Conservation (phyloP, 306 rosid genomes). For the Vicia faba region DNA sequence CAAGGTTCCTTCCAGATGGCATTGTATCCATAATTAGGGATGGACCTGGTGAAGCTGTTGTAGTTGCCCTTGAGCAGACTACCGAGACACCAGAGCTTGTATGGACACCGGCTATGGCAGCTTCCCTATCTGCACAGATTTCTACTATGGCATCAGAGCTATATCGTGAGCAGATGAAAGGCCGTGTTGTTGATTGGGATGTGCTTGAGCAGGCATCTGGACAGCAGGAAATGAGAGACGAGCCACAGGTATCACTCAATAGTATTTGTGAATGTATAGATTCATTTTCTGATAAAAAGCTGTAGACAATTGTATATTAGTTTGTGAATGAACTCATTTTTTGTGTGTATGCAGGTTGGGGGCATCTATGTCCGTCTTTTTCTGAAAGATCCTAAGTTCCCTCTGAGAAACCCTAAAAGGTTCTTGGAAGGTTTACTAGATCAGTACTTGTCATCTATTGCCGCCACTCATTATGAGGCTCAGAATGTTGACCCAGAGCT, state of each 20-base stretch:
- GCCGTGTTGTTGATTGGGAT: conserved; percentile 97
- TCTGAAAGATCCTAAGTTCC: conserved; percentile 97
- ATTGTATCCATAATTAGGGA: conserved; percentile 90
- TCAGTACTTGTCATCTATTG: conserved; percentile 93
- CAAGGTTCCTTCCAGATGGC: conserved; percentile 97
- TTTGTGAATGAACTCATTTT: conserved; percentile 36
- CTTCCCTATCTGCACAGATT: conserved; percentile 95
- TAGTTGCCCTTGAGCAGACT: conserved; percentile 83
- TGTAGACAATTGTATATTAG: conserved; percentile 16
- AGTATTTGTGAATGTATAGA: conserved; percentile 25
- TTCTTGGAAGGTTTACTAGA: conserved; percentile 97
- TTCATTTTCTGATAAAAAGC: background rate
- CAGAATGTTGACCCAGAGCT: conserved; percentile 87
- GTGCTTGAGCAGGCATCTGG: conserved; percentile 97
- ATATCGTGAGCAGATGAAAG: conserved; percentile 89
- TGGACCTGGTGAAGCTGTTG: conserved; percentile 99
- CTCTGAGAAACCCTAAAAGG: conserved; percentile 97
- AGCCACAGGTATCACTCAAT: conserved; percentile 78
- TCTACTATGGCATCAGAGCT: conserved; percentile 89
- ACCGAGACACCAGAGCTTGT: conserved; percentile 99
- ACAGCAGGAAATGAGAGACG: conserved; percentile 99
- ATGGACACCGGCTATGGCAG: conserved; percentile 99
- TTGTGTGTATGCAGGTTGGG: conserved; percentile 74
- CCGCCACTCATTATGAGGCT: conserved; percentile 87
- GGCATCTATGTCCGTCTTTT: conserved; percentile 95